phyloP scores from a whole-genome alignment of 116 monocot genomes.

The Zostera marina region DNA sequence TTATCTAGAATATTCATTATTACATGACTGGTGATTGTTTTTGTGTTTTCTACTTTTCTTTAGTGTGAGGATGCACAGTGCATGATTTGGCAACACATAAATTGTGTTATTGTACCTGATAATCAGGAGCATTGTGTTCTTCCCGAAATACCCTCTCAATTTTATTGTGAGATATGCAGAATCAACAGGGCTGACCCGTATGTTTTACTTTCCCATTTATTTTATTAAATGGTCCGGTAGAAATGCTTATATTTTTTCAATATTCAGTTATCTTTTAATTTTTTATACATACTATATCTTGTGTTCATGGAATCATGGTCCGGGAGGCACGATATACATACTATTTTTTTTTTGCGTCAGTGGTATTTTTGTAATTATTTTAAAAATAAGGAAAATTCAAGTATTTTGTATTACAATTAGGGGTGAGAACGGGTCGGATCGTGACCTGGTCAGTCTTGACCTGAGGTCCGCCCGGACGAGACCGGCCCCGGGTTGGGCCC shows the following conservation, averaged over 20 bases:
- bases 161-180: slow-evolving; percentile 86
- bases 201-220: not conserved
- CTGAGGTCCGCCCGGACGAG: no score
- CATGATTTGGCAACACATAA: slow-evolving; percentile 61
- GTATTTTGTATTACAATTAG: no score
- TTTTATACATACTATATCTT: no score
- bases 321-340: no score
- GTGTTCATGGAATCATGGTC: no score
- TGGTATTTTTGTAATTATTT: no score
- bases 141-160: slow-evolving; percentile 29
- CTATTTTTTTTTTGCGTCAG: no score
- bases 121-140: slow-evolving; percentile 26
- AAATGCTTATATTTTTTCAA: not conserved
- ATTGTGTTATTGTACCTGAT: slow-evolving; percentile 75
- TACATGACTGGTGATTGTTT: not conserved
- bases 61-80: slow-evolving; percentile 77
- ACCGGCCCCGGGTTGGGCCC: no score
- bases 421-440: no score
- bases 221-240: not conserved
- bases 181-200: slow-evolving; percentile 77
- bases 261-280: not conserved
- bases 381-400: no score
- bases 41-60: slow-evolving; percentile 11
- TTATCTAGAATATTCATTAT: not conserved
- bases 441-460: no score